Conservation (phyloP, 345 rosid genomes). For the Brassica rapa region DNA sequence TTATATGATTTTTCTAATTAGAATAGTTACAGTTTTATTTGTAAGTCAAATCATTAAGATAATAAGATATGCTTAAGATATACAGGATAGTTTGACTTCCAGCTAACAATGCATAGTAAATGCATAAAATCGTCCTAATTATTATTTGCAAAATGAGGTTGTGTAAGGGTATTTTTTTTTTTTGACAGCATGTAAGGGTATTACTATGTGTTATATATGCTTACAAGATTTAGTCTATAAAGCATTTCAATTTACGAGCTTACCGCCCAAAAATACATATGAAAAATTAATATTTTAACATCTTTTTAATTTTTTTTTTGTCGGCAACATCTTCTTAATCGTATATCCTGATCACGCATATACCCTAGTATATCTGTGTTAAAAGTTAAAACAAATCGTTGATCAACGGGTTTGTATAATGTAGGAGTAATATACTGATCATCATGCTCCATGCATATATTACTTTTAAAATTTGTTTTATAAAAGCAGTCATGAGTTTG, state of each 20-base stretch:
- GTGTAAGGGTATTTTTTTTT: not conserved
- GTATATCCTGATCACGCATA: not conserved
- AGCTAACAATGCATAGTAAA: slow-evolving; percentile 24
- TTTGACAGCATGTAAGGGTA: not conserved
- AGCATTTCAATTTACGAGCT: not conserved
- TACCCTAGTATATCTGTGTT: not conserved
- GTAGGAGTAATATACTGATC: not conserved
- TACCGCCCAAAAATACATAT: not conserved
- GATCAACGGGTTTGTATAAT: not conserved
- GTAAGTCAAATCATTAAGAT: slow-evolving; percentile 29
- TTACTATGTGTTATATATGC: not conserved
- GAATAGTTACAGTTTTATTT: not conserved
- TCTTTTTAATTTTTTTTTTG: no score
- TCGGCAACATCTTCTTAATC: no score
- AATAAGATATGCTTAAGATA: slow-evolving; percentile 9
- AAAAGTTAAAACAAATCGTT: not conserved
- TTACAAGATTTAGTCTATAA: not conserved
- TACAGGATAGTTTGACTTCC: slow-evolving; percentile 8
- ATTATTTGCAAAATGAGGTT: not conserved
- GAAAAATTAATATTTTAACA: not conserved
- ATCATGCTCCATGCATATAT: not conserved
- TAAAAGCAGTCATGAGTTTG: not conserved
- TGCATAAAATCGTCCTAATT: not conserved
- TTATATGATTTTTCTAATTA: not conserved
- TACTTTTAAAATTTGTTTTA: slow-evolving; percentile 15